Evolutionary conservation across 2,329 filamentous ascomycete genomes (phyloP), one percentile per base, ranked within the genome.

Genomic region (Xylariaceae sp.): DNA sequence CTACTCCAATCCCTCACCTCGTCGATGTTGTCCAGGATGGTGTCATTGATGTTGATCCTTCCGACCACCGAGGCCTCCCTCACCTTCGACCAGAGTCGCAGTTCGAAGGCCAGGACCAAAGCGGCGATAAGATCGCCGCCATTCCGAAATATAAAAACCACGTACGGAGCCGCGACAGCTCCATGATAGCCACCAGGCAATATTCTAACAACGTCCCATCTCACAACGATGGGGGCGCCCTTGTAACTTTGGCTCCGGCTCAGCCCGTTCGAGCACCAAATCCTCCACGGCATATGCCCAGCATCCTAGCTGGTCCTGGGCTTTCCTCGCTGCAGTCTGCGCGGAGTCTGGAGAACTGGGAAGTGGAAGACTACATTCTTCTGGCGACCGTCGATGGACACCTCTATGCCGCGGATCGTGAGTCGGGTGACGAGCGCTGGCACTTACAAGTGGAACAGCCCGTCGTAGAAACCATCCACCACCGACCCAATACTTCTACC

Each of bases 321-420:
- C 81, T 89, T 76, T 84, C 88, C 80, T 87, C 89, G 89, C 89
- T 88, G 88, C 88, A 90, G 74, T 82, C 83, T 88, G 93, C 92
- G 92, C 92, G 93, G 86, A 95, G 88, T 82, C 82, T 97, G 84
- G 88, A 92, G 85, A 93, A 97, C 80, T 97, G 93, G 93, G 91
- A 97, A 89, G 92, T 97, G 79, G 93, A 97, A 90, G 92, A 97
- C 82, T 96, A 97, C 85, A 90, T 97, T 80, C 90, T 99, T 82
- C 82, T 99, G 89, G 93, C 94, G 90, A 97, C 94, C 84, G 90
- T 97, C 85, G 92, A 97, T 82, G 94, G 94, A 82, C 90, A 91
- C 74, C 85, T 97, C 71, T 90, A 96, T 78, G 92, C 93, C 74
- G 87, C 87, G 75, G 91, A 97, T 78, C 86, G 94, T 70, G 89